Percentiles rank a stretch among this genome's conserved stretches.
These are phyloP conservation scores for Ascochyta fabae DNA, from an alignment of 2,329 filamentous ascomycete species.

Conservation along the genomic window DNA sequence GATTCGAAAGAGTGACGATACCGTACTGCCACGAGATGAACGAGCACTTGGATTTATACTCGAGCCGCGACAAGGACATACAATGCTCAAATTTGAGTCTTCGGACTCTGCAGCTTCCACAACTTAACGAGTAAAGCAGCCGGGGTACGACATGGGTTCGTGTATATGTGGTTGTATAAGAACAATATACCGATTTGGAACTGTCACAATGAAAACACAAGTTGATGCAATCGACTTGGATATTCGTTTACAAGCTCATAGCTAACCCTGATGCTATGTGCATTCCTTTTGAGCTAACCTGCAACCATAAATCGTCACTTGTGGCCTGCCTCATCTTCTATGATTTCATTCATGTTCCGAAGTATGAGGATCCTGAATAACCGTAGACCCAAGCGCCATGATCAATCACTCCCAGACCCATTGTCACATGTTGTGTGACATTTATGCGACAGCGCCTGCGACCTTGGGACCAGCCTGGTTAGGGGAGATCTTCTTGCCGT, in stretches of 20 bases:
- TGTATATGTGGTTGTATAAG: no score
- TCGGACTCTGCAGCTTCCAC: no score
- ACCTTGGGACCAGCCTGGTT: conserved; percentile 78
- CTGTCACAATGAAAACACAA: no score
- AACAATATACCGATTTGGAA: no score
- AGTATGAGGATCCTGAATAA: conserved; percentile 45
- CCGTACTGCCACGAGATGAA: no score
- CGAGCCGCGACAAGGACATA: no score
- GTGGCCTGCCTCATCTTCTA: conserved; percentile 36
- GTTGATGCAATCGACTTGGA: conserved; percentile 42
- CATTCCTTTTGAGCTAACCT: conserved; percentile 37
- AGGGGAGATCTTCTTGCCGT: conserved; percentile 99
- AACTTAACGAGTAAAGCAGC: no score
- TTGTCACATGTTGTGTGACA: neutral
- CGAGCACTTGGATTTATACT: no score
- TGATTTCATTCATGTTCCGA: conserved; percentile 45
- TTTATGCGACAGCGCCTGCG: conserved; percentile 25
- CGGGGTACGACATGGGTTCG: no score
- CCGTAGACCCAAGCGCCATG: conserved; percentile 46
- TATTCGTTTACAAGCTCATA: conserved; percentile 48
- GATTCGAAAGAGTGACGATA: no score
- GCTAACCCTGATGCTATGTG: conserved; percentile 40
- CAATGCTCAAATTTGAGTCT: no score
- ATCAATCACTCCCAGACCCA: conserved; percentile 32
- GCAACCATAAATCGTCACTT: conserved; percentile 44